Conservation (phyloP, 306 rosid species). For the Malus sieversii region DNA sequence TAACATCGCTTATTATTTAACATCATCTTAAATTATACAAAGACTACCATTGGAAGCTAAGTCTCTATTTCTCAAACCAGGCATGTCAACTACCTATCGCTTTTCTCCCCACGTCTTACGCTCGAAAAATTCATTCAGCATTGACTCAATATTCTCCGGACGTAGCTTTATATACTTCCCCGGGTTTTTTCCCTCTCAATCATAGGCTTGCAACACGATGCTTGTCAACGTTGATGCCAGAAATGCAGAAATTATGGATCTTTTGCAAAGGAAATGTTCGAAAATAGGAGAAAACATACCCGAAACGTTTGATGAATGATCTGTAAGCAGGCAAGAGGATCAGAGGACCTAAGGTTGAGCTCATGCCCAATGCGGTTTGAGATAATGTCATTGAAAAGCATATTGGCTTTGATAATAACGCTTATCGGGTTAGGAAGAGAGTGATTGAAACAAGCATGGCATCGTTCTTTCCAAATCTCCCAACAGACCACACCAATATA, state of each 20-base stretch:
- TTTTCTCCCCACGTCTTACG: conserved; percentile 82
- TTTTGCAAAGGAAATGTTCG: not conserved
- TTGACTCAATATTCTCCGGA: conserved; percentile 71
- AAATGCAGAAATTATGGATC: not conserved
- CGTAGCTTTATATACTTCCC: conserved; percentile 56
- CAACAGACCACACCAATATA: too few species aligned
- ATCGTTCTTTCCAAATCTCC: too few species aligned
- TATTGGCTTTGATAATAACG: too few species aligned
- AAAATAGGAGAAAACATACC: conserved; percentile 35
- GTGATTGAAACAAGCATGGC: too few species aligned
- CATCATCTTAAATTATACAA: not conserved
- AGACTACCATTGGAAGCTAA: not conserved
- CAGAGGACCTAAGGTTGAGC: too few species aligned
- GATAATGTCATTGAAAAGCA: too few species aligned
- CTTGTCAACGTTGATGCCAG: not conserved
- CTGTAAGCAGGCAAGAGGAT: conserved; percentile 90
- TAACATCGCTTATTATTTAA: not conserved
- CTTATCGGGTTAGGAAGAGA: too few species aligned
- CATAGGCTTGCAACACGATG: conserved; percentile 59
- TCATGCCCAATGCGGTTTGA: too few species aligned
- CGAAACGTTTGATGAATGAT: conserved; percentile 81
- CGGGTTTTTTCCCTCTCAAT: conserved; percentile 82
- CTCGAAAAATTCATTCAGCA: conserved; percentile 82
- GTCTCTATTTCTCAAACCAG: not conserved
- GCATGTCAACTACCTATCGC: conserved; percentile 34